Base-by-base conservation (phyloP, 1,284 basidiomycete genomes). In the Cutaneotrichosporon dermatis region DNA sequence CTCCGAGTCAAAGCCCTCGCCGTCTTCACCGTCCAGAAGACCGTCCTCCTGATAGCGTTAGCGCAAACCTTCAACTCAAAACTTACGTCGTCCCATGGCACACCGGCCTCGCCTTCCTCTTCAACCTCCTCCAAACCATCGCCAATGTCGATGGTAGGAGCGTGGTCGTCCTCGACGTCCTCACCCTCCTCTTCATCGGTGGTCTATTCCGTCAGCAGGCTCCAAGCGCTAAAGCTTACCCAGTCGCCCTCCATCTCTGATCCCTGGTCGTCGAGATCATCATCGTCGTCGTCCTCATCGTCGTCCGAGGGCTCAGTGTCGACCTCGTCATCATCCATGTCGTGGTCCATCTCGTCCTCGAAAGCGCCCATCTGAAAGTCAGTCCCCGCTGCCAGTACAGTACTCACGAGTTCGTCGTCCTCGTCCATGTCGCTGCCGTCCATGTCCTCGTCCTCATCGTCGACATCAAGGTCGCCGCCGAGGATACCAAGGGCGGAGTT, bases 401-500 rank as follows among this genome's bases (percentile, higher is more conserved):
- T 11, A 61, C 67, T 40, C 50, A 73, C 67, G 51, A 69, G 62
- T 8, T 71, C 72, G 13, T 92, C 90, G 83, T 92, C 91, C 58
- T 92, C 90, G 35, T 89, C 88, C 59, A 91, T 89, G 56, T 88
- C 88, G 13, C 76, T 78, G n/a, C 87, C 88, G 11, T 86, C 89
- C 42, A 86, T 88, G 35, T 85, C 86, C 49, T 87, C 89, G 57
- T 88, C 88, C 45, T 88, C 88, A 33, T 83, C 82, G 58, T 84
- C 76, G 61, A 83, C 79, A 35, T 75, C 78, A 63, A 76, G 69
- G 2, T 78, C 79, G 37, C 76, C 91, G 68, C 86, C 87, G 72
- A 88, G 91, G 80, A 99, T 94, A 68, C 95, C 96, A 43, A 99
- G 83, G 5, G 92, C 90, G 1, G 95, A 99, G 77, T 95, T 96